These are phyloP conservation scores for Coemansia sp. DNA, from an alignment of 192 early-diverging fungal species.

Conservation along the genomic window DNA sequence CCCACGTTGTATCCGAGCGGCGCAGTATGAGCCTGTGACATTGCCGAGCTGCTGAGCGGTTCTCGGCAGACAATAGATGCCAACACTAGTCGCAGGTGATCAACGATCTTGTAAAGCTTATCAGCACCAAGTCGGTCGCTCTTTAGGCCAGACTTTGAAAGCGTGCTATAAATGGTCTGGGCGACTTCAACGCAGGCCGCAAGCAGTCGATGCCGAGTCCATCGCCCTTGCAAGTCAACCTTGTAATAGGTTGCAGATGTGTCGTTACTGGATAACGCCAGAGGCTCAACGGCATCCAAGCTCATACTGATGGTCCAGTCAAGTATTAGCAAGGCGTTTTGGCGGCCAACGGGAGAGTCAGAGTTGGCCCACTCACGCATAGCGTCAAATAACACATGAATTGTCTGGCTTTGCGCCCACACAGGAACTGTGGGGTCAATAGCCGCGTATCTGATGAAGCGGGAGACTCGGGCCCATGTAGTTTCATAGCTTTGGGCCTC, in stretches of 20 bases:
- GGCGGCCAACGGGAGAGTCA: not conserved
- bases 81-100: slow-evolving; percentile 9
- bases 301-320: slow-evolving; percentile 17
- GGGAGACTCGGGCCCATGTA: slow-evolving; percentile 6
- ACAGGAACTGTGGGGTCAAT: slow-evolving; percentile 28
- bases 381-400: slow-evolving; percentile 7
- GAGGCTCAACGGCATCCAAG: not conserved
- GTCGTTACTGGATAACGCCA: not conserved
- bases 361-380: slow-evolving; percentile 12
- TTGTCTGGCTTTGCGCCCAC: slow-evolving; percentile 24
- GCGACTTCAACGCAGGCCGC: slow-evolving; percentile 6
- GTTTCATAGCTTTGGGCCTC: not conserved
- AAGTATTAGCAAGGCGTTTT: slow-evolving; percentile 13
- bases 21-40: not conserved
- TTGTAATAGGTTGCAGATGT: not conserved
- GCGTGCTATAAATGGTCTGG: not conserved
- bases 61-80: slow-evolving; percentile 11
- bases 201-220: slow-evolving; percentile 4
- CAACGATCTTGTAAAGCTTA: not conserved
- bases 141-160: not conserved
- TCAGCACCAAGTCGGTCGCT: not conserved
- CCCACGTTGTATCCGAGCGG: not conserved
- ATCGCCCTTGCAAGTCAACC: slow-evolving; percentile 14
- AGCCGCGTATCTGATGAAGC: slow-evolving; percentile 11
- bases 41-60: not conserved